Conservation (phyloP, 306 rosid genomes). For the Gastrolobium villosum region DNA sequence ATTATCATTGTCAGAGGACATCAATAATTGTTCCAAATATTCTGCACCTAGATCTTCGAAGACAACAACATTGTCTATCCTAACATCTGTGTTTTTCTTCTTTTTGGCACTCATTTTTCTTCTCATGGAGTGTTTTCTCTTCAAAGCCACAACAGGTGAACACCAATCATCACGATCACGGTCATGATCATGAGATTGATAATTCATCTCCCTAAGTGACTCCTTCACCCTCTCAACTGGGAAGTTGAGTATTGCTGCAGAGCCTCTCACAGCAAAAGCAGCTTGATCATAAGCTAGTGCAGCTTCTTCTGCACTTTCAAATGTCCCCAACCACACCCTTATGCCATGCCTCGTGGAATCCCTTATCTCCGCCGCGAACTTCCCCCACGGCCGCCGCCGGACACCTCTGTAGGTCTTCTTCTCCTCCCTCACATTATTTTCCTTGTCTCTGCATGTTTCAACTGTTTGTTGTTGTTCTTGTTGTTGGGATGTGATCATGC, state of each 20-base stretch:
- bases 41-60: slow-evolving; percentile 90
- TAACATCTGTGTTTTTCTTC: slow-evolving; percentile 52
- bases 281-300: slow-evolving; percentile 98
- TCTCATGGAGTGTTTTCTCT: slow-evolving; percentile 85
- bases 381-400: slow-evolving; percentile 91
- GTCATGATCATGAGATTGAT: not conserved
- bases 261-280: slow-evolving; percentile 85
- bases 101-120: slow-evolving; percentile 69
- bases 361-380: slow-evolving; percentile 94
- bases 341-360: slow-evolving; percentile 67
- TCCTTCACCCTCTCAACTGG: slow-evolving; percentile 78
- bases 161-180: slow-evolving; percentile 60
- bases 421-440: slow-evolving; percentile 53
- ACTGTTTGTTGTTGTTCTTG: slow-evolving; percentile 7
- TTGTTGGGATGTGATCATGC: slow-evolving; percentile 48
- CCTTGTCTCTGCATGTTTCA: slow-evolving; percentile 50
- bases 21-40: slow-evolving; percentile 84
- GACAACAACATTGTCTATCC: slow-evolving; percentile 72
- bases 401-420: slow-evolving; percentile 76
- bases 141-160: slow-evolving; percentile 94
- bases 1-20: slow-evolving; percentile 55
- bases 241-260: slow-evolving; percentile 84
- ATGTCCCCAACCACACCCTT: slow-evolving; percentile 97
- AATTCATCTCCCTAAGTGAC: slow-evolving; percentile 75
- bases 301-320: slow-evolving; percentile 95